These are phyloP conservation scores for Microdochium bolleyi DNA, from an alignment of 2,329 filamentous ascomycete species.

Conservation along the genomic window DNA sequence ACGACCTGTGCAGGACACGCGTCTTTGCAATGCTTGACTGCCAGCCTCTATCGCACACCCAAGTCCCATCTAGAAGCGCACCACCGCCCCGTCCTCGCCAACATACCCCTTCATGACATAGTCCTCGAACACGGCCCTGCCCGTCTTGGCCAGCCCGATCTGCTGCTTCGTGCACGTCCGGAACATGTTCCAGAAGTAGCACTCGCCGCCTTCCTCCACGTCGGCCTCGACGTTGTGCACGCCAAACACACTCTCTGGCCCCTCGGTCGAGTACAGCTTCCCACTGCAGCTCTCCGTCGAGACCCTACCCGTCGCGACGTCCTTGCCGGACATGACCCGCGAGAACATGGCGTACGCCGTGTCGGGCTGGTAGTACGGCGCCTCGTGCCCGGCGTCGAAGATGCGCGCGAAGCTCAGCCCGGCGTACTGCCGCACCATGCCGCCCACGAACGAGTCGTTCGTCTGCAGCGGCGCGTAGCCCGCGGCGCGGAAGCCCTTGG, in stretches of 20 bases:
- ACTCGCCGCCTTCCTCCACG: neutral
- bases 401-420: slow-evolving; percentile 41
- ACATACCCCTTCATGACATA: neutral
- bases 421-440: slow-evolving; percentile 36
- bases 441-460: slow-evolving; percentile 29
- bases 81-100: too few relatives aligned
- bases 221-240: neutral
- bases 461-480: slow-evolving; percentile 28
- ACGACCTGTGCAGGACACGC: too few relatives aligned
- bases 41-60: too few relatives aligned
- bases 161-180: neutral
- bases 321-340: slow-evolving; percentile 20
- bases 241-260: neutral
- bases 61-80: too few relatives aligned
- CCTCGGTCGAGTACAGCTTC: neutral
- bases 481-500: slow-evolving; percentile 29
- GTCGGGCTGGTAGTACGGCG: slow-evolving; percentile 46
- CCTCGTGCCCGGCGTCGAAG: slow-evolving; percentile 30
- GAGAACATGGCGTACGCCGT: slow-evolving; percentile 39
- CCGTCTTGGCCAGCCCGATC: neutral
- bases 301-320: neutral
- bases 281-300: neutral
- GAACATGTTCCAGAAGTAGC: neutral
- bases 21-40: too few relatives aligned
- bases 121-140: neutral